These are phyloP conservation scores for Cornus suecica DNA, from an alignment of 148 eudicot genomes.

Conservation along the genomic window DNA sequence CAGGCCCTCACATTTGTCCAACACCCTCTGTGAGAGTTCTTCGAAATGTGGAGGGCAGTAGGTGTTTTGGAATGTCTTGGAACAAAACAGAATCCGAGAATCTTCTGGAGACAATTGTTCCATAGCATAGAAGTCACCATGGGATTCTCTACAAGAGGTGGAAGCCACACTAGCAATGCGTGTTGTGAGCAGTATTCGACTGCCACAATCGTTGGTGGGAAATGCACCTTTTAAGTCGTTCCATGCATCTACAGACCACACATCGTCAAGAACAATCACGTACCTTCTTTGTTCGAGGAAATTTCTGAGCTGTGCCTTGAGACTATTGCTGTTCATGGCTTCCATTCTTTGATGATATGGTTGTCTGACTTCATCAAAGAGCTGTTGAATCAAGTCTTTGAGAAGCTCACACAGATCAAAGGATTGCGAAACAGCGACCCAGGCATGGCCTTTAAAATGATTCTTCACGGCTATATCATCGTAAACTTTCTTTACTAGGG, in stretches of 20 bases:
- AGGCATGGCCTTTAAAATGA: background rate
- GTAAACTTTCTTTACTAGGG: constrained; percentile 4
- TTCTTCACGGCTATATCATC: background rate
- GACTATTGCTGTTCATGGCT: background rate
- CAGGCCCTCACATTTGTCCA: background rate
- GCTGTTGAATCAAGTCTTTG: background rate
- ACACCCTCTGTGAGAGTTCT: background rate
- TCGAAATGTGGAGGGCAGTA: background rate
- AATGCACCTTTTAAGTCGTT: background rate
- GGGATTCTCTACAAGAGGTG: background rate
- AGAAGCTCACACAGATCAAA: too few relatives aligned
- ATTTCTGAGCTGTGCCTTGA: background rate
- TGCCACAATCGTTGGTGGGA: too few relatives aligned
- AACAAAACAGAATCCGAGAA: background rate
- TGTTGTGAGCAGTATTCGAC: too few relatives aligned
- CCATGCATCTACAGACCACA: background rate
- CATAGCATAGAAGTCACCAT: background rate
- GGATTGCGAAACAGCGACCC: constrained; percentile 12
- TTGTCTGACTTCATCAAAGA: background rate
- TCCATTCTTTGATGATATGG: background rate
- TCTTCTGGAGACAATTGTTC: background rate
- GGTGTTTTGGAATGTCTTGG: background rate
- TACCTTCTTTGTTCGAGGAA: background rate
- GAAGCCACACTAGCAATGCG: too few relatives aligned
- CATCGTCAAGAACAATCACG: background rate